Conservation (phyloP, 441 rosid genomes). For the Corymbia citriodora region DNA sequence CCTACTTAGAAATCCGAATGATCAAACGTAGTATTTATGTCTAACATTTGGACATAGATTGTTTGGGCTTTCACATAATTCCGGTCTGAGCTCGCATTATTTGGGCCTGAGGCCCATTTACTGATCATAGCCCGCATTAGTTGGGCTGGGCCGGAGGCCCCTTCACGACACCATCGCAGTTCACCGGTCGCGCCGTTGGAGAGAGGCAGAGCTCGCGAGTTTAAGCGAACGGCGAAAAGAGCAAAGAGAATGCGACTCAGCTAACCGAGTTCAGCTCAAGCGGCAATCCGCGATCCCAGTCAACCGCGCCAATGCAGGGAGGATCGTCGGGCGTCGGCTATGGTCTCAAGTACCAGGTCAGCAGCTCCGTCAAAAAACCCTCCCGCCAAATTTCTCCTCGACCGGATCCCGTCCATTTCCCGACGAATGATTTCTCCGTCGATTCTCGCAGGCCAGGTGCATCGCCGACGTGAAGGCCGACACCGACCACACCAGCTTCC, state of each 20-base stretch:
- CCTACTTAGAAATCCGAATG: too few relatives aligned
- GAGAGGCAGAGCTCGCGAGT: background rate
- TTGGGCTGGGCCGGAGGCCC: background rate
- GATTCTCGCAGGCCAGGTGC: slow-evolving; percentile 63
- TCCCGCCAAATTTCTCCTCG: background rate
- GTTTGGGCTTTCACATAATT: background rate
- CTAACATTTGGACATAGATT: background rate
- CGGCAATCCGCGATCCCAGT: background rate
- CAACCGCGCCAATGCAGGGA: slow-evolving; percentile 61
- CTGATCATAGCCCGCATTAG: background rate
- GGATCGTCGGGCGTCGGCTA: slow-evolving; percentile 83
- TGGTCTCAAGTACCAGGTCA: slow-evolving; percentile 89
- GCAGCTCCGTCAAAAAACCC: background rate
- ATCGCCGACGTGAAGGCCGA: slow-evolving; percentile 88
- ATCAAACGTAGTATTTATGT: background rate
- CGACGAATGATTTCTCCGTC: background rate
- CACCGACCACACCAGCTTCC: slow-evolving; percentile 85
- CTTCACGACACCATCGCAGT: background rate
- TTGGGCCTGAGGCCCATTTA: background rate
- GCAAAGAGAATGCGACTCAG: background rate
- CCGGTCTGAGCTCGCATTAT: background rate
- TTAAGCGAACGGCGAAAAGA: background rate
- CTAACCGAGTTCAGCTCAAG: background rate
- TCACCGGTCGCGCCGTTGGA: background rate
- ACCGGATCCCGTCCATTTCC: background rate